Percentiles rank a stretch among this genome's conserved stretches.
Conservation (phyloP, 352 stramenopile genomes). For the Pythium dissotocum region DNA sequence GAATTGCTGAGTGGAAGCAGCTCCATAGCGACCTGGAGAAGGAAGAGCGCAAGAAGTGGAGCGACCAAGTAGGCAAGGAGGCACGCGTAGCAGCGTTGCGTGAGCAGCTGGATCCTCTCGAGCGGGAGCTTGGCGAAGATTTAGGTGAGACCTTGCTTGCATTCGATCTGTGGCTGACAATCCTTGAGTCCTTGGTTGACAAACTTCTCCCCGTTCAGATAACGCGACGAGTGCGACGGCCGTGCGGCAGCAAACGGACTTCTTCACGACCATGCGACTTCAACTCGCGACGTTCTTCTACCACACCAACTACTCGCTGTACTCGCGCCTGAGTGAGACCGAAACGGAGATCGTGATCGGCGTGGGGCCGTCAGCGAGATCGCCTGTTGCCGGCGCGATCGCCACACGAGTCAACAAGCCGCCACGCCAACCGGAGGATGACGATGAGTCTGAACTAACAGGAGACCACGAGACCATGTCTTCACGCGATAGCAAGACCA, state of each 20-base stretch:
- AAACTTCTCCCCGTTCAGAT: conserved; percentile 28
- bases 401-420: conserved; percentile 5
- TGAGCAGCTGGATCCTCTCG: conserved; percentile 36
- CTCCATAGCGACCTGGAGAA: conserved; percentile 37
- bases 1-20: conserved; percentile 38
- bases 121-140: conserved; percentile 40
- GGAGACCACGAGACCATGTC: conserved; percentile 9
- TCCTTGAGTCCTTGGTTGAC: background rate
- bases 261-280: conserved; percentile 70
- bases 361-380: conserved; percentile 20
- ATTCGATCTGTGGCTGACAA: background rate
- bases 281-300: conserved; percentile 79
- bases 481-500: conserved; percentile 18
- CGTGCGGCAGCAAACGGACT: conserved; percentile 38
- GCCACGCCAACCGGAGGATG: background rate
- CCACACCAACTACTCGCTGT: conserved; percentile 56
- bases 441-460: background rate
- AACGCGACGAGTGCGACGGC: conserved; percentile 35
- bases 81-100: conserved; percentile 42
- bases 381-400: conserved; percentile 8
- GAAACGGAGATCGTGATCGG: conserved; percentile 61
- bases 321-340: conserved; percentile 44
- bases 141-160: conserved; percentile 35
- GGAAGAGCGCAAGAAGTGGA: conserved; percentile 39
- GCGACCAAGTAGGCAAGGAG: conserved; percentile 25